These are phyloP conservation scores for Parafenestella ontariensis DNA, from an alignment of 2,329 filamentous ascomycete species.

Conservation along the genomic window DNA sequence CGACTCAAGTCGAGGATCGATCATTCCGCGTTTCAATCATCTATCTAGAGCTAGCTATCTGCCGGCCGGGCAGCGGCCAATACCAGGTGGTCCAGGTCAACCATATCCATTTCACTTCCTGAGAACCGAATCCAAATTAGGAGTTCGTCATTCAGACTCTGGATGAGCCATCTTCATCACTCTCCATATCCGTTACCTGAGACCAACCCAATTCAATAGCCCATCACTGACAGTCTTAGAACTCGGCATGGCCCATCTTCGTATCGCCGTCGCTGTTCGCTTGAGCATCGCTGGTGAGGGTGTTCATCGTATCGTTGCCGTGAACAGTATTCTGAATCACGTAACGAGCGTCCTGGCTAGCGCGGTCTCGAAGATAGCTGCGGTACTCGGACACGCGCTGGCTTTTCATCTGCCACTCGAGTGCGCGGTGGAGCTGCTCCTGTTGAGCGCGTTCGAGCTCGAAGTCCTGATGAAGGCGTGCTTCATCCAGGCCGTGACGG, in stretches of 20 bases:
- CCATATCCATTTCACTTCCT: neutral
- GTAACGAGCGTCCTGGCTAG: slow-evolving; percentile 15
- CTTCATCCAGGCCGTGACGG: slow-evolving; percentile 1
- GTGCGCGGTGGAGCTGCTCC: slow-evolving; percentile 4
- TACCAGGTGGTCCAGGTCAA: neutral
- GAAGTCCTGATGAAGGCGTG: neutral
- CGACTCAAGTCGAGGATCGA: slow-evolving; percentile 5
- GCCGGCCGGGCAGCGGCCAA: neutral
- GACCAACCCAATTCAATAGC: neutral
- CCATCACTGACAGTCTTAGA: neutral
- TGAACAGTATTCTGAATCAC: slow-evolving; percentile 5
- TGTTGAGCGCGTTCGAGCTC: slow-evolving; percentile 1
- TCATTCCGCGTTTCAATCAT: neutral
- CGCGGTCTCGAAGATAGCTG: slow-evolving; percentile 23
- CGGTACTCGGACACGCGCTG: slow-evolving; percentile 30
- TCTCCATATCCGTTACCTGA: neutral
- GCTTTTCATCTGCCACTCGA: slow-evolving; percentile 27
- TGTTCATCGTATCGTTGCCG: neutral
- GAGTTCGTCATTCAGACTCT: neutral
- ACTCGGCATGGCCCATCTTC: neutral
- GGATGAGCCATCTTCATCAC: neutral
- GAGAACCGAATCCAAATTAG: neutral
- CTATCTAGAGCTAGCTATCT: slow-evolving; percentile 3
- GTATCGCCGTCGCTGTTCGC: neutral
- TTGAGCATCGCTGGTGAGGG: neutral